Evolutionary conservation across 1,139 yeast genomes (phyloP).

Genomic region (Taphrina sp.): DNA sequence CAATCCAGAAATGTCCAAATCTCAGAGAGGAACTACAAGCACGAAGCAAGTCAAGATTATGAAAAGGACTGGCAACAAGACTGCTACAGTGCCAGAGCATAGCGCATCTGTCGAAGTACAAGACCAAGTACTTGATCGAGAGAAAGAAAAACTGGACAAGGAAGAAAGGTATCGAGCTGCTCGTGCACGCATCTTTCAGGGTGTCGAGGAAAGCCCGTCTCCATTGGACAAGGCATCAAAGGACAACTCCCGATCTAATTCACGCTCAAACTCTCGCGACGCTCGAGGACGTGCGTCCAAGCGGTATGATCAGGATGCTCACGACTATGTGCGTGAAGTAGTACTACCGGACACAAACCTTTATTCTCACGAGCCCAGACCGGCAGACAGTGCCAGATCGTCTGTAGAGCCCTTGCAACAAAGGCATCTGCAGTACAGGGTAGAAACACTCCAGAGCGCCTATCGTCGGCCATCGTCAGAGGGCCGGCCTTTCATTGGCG

Average conservation of each 20-base stretch:
- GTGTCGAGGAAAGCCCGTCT: slow-evolving; percentile 18
- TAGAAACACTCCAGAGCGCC: neutral
- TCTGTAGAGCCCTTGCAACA: neutral
- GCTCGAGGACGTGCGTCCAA: neutral
- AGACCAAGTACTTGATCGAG: slow-evolving; percentile 4
- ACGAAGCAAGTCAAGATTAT: slow-evolving; percentile 16
- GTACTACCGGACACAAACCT: too few relatives aligned
- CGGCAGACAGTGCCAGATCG: neutral
- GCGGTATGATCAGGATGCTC: neutral
- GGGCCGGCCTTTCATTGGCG: neutral
- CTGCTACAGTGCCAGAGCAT: slow-evolving; percentile 7
- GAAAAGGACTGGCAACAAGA: slow-evolving; percentile 5
- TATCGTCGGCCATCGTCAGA: slow-evolving; percentile 4
- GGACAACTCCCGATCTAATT: slow-evolving; percentile 3
- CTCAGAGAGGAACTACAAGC: neutral
- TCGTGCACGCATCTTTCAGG: slow-evolving; percentile 29
- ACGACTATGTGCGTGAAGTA: neutral
- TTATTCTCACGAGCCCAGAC: neutral
- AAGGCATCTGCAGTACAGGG: slow-evolving; percentile 15
- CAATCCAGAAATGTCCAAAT: neutral
- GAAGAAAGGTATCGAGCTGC: slow-evolving; percentile 29
- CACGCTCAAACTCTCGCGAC: slow-evolving; percentile 17
- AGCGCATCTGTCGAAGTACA: slow-evolving; percentile 12
- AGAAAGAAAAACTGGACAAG: slow-evolving; percentile 20
- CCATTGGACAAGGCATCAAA: neutral